Percentiles rank a stretch among this genome's conserved stretches.
Evolutionary conservation across 129 eudicot species (phyloP).

Genomic region (Flaveria bidentis): DNA sequence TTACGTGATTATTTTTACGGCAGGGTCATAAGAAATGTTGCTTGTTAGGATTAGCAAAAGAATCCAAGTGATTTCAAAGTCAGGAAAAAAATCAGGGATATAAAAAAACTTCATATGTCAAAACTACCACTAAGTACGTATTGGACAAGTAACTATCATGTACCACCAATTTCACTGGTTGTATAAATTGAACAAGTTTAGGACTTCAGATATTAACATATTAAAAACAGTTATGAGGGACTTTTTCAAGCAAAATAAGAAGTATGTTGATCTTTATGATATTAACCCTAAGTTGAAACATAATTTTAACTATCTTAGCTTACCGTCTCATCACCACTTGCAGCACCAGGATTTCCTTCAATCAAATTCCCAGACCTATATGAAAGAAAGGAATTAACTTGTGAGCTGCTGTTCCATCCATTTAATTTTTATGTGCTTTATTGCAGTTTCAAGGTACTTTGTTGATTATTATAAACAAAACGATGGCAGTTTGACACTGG

Average conservation of each 20-base stretch:
- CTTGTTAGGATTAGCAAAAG: slow-evolving; percentile 6
- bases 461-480: not conserved
- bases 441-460: not conserved
- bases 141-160: not conserved
- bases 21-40: not conserved
- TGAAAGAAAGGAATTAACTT: slow-evolving; percentile 6
- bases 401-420: not conserved
- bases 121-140: not conserved
- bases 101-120: not conserved
- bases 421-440: not conserved
- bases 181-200: not conserved
- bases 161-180: not conserved
- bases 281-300: not conserved
- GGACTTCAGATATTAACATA: not conserved
- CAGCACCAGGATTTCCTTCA: slow-evolving; percentile 85
- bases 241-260: not conserved
- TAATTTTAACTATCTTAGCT: slow-evolving; percentile 26
- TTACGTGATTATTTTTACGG: not conserved
- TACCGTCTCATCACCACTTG: slow-evolving; percentile 98
- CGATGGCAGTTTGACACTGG: not conserved
- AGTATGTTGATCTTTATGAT: not conserved
- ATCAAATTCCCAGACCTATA: slow-evolving; percentile 83
- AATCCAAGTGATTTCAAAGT: not conserved
- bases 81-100: not conserved
- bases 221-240: not conserved